Evolutionary conservation across 495 filamentous ascomycete genomes (phyloP), one percentile per base, ranked within the genome.

Genomic region (Hypoxylon intermedium): DNA sequence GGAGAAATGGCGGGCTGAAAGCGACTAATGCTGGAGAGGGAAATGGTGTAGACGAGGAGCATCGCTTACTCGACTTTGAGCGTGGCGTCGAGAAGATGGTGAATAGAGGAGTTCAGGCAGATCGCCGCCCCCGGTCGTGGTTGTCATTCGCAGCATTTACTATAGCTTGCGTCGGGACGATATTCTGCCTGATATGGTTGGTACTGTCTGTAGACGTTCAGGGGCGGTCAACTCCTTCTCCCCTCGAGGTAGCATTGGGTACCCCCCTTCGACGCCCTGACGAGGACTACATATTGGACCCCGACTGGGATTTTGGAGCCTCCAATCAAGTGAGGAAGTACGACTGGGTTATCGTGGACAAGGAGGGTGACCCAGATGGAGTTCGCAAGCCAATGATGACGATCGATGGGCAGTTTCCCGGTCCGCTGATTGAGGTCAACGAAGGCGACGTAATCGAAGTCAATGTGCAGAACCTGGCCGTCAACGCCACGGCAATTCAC

Each of bases 401-500:
- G 2, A 79, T 84, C 60, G 79, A 84, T 59, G 77, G 76, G 18
- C 72, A 75, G 47, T 80, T 80, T 46, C 82, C 82, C 0, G 83
- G 82, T 1, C 82, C 82, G 6, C 37, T 81, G 11, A 77, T 85
- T 37, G 75, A 78, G 58, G 70, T 73, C 20, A 75, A 79, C 38
- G 77, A 82, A 58, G 78, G 74, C 18, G 79, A 83, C 48, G 73
- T 72, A 11, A 43, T 84, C 15, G 65, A 71, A n/a, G 72, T 80
- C 21, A 73, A 77, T n/a, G 62, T 82, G 5, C 60, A 72, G 5
- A 82, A 82, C 53, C 58, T 69, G 42, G 75, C 73, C n/a, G 59
- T 64, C 24, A 79, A 81, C 54, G 70, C 74, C 37, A 79, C 78
- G 1, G 68, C 74, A 7, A 63, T 91, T 21, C 88, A 91, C 68